These are phyloP conservation scores for Verticillium isaacii DNA, from an alignment of 2,329 filamentous ascomycete genomes.

Conservation along the genomic window DNA sequence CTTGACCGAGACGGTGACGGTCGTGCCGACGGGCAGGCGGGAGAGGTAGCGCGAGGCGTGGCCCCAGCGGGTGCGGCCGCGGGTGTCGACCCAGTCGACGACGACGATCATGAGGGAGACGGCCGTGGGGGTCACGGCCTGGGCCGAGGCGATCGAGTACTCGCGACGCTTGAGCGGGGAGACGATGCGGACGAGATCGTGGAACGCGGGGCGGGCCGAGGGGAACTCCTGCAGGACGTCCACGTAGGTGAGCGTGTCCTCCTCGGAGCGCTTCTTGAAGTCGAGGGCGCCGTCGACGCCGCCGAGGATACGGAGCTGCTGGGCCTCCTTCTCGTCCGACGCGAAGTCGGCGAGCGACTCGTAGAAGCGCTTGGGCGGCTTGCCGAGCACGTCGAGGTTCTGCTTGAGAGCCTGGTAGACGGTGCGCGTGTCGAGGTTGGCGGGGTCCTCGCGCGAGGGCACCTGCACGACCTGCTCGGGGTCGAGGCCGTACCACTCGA, in stretches of 20 bases:
- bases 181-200: slow-evolving; percentile 84
- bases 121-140: slow-evolving; percentile 85
- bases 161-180: slow-evolving; percentile 91
- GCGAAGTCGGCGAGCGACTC: slow-evolving; percentile 86
- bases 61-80: slow-evolving; percentile 83
- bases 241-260: slow-evolving; percentile 86
- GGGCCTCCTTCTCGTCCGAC: slow-evolving; percentile 75
- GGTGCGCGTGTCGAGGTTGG: slow-evolving; percentile 78
- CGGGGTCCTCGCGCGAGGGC: slow-evolving; percentile 72
- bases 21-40: slow-evolving; percentile 65
- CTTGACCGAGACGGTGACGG: slow-evolving; percentile 91
- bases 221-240: slow-evolving; percentile 86
- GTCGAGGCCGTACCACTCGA: slow-evolving; percentile 82
- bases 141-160: slow-evolving; percentile 98
- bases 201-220: slow-evolving; percentile 83
- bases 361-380: slow-evolving; percentile 97
- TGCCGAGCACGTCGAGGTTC: slow-evolving; percentile 94
- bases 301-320: slow-evolving; percentile 70
- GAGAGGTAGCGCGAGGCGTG: slow-evolving; percentile 91
- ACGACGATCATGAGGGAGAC: slow-evolving; percentile 96
- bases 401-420: slow-evolving; percentile 88
- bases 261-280: slow-evolving; percentile 87
- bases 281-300: slow-evolving; percentile 77
- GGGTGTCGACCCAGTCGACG: slow-evolving; percentile 88
- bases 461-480: slow-evolving; percentile 85